Evolutionary conservation across 768 basidiomycete species (phyloP), one percentile per base, ranked within the genome.

Genomic region (Boletus pseudopeckii): DNA sequence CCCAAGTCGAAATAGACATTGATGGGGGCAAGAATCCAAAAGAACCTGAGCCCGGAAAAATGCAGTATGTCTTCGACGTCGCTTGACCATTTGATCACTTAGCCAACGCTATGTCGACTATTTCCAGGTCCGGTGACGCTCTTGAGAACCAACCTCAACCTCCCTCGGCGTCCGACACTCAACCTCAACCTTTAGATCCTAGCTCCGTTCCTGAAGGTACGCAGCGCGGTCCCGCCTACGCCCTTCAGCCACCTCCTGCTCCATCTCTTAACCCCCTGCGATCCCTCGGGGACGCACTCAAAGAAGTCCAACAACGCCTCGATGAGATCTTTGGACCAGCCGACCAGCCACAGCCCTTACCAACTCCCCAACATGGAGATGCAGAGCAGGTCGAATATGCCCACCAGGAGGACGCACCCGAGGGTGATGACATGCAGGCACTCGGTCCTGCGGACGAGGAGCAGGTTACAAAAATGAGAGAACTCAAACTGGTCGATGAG

Each of bases 401-500:
- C 2, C 60, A 59, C 72, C 90, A 38, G 78, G 78, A 52, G 81
- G 59, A 88, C 2, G 85, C 85, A 37, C 85, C 88, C 45, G 76
- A 73, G 28, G 83, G 81, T 55, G 74, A 86, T 50, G 81, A 86
- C 33, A 89, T 89, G 83, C 92, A 96, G 70, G 92, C 94, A 1
- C 80, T 98, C 20, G 96, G 92, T 7, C 84, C 92, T 1, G 87
- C 95, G 3, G 84, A 80, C 10, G 85, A 91, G 40, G 92, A 96
- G 60, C 84, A 94, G 66, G 81, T 83, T 11, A 86, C 89, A 17
- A 90, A 86, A 64, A 74, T 97, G 43, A 80, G 86, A 58, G 86
- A 96, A 47, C 83, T 98, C 34, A 87, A 82, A 42, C 75, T 97
- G 57, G 70, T 84, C 26, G 90, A 91, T 56, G 83, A 83, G 3